Conservation (phyloP, 768 basidiomycete genomes). For the Naganishia kalamii region DNA sequence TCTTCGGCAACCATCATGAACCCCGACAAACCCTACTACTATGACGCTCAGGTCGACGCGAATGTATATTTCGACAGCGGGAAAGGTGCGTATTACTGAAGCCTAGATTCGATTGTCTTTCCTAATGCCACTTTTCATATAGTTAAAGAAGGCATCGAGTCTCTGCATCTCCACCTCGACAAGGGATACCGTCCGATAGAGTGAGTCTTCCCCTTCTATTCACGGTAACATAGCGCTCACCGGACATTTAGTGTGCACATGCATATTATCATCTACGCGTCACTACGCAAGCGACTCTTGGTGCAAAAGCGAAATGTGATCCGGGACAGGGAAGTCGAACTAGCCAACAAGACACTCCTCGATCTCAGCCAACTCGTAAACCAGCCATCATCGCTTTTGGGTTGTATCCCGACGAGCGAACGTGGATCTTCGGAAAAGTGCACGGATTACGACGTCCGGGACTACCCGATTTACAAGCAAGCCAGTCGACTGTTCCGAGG, state of each 20-base stretch:
- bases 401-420: constrained; percentile 6
- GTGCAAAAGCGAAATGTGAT: not conserved
- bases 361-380: not conserved
- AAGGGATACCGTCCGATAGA: constrained; percentile 8
- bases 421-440: not conserved
- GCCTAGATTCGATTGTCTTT: not conserved
- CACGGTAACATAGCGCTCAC: not conserved
- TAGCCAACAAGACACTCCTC: constrained; percentile 8
- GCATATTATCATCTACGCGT: constrained; percentile 12
- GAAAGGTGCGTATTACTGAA: not conserved
- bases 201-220: not conserved
- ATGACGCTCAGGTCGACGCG: not conserved
- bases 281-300: not conserved
- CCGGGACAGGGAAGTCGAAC: not conserved
- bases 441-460: not conserved
- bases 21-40: not conserved
- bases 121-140: not conserved
- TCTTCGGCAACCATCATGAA: not conserved
- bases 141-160: not conserved
- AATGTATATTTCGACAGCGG: constrained; percentile 2
- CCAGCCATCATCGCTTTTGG: not conserved
- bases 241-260: constrained; percentile 6
- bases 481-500: not conserved
- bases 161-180: not conserved
- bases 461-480: not conserved